Conservation (phyloP, 176 grass and related monocot species). For the Hordeum vulgare region MorexV3_pseudomolecules_assembly NC_058522.1:81814281-81814780, state of each 20-base stretch:
- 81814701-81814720: background rate
- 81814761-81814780: background rate
- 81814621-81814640: background rate
- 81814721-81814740: background rate
- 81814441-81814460: background rate
- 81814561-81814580: slow-evolving; percentile 53
- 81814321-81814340: slow-evolving; percentile 33
- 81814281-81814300: background rate
- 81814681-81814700: background rate
- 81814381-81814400: slow-evolving; percentile 63
- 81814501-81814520: background rate
- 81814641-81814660: background rate
- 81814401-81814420: slow-evolving; percentile 76
- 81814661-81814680: background rate
- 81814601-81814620: slow-evolving; percentile 15
- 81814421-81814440: slow-evolving; percentile 2
- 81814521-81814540: slow-evolving; percentile 56
- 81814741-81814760: background rate
- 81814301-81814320: slow-evolving; percentile 8
- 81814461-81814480: background rate
- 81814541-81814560: slow-evolving; percentile 68
- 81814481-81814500: slow-evolving; percentile 8
- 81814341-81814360: slow-evolving; percentile 54
- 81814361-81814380: slow-evolving; percentile 50
- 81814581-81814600: slow-evolving; percentile 85